Evolutionary conservation across 495 filamentous ascomycete genomes (phyloP).

Genomic region (Venustampulla echinocandica): DNA sequence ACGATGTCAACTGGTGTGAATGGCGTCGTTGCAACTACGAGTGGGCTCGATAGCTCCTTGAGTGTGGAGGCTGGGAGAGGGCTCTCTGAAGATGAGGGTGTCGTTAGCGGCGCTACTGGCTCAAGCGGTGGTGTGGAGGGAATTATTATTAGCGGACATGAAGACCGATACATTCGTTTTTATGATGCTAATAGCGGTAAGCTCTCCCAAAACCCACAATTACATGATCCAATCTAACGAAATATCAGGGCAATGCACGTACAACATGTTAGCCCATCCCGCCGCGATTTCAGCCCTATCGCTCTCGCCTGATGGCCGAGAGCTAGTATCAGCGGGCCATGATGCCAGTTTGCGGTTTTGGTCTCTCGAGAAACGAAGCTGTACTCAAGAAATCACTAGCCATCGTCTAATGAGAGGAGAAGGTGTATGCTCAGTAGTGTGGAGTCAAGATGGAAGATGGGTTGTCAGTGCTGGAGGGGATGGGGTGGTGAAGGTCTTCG

Average conservation of each 20-base stretch:
- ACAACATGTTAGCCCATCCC: constrained; percentile 94
- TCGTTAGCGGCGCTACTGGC: constrained; percentile 74
- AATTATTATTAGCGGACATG: constrained; percentile 87
- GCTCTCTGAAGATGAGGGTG: constrained; percentile 54
- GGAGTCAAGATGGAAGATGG: constrained; percentile 90
- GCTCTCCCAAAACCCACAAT: constrained; percentile 30
- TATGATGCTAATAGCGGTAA: constrained; percentile 97
- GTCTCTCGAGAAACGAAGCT: constrained; percentile 90
- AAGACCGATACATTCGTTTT: constrained; percentile 90
- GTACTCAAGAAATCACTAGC: constrained; percentile 86
- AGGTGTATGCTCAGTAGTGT: constrained; percentile 84
- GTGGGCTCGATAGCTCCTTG: constrained; percentile 62
- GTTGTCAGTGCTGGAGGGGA: constrained; percentile 95
- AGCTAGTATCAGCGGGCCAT: constrained; percentile 93
- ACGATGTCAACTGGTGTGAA: constrained; percentile 79
- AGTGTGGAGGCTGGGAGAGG: constrained; percentile 56
- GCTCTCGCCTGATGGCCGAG: constrained; percentile 82
- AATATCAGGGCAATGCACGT: constrained; percentile 86
- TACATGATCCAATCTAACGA: not conserved
- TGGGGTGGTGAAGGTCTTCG: constrained; percentile 93
- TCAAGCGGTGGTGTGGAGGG: constrained; percentile 79
- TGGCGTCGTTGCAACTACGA: constrained; percentile 78
- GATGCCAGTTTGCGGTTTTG: constrained; percentile 93
- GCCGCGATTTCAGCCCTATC: constrained; percentile 84
- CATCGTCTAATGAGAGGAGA: constrained; percentile 90